These are phyloP conservation scores for Fomitopsis schrenkii DNA, from an alignment of 1,284 basidiomycete genomes.

Conservation along the genomic window DNA sequence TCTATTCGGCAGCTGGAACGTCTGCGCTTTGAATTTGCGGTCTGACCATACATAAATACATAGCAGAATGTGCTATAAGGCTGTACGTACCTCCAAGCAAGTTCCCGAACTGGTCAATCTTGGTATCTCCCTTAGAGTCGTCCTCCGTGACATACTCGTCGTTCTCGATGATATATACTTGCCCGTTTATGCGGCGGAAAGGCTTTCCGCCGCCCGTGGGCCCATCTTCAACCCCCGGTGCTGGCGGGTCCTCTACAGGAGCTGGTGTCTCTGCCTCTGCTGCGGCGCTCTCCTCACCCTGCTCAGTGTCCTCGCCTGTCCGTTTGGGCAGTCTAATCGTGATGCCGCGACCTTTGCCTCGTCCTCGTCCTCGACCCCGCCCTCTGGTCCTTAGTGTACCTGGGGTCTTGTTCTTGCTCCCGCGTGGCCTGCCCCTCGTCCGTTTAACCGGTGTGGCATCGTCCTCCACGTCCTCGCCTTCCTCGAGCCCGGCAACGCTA, in stretches of 20 bases:
- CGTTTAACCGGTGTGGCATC: constrained; percentile 13
- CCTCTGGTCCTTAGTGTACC: constrained; percentile 21
- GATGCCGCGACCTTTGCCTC: constrained; percentile 38
- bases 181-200: constrained; percentile 71
- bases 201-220: constrained; percentile 58
- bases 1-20: constrained; percentile 80
- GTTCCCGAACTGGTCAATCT: constrained; percentile 84
- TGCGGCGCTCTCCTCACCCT: constrained; percentile 26
- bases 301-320: constrained; percentile 40
- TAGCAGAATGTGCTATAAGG: not conserved
- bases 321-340: constrained; percentile 31
- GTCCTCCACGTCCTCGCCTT: constrained; percentile 16
- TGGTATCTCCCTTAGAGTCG: constrained; percentile 86
- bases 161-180: constrained; percentile 75
- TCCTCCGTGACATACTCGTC: constrained; percentile 87
- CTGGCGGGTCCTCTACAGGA: constrained; percentile 21
- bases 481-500: not conserved
- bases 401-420: constrained; percentile 22
- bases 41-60: constrained; percentile 39
- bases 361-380: constrained; percentile 39
- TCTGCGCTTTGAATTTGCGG: constrained; percentile 84
- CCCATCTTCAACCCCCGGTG: constrained; percentile 28
- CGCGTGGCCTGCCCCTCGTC: constrained; percentile 18
- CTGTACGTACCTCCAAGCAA: constrained; percentile 72
- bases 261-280: constrained; percentile 20